Percentiles rank a stretch among this genome's conserved stretches.
Conservation (phyloP, 768 basidiomycete species). For the Rubroboletus pulcherrimus region DNA sequence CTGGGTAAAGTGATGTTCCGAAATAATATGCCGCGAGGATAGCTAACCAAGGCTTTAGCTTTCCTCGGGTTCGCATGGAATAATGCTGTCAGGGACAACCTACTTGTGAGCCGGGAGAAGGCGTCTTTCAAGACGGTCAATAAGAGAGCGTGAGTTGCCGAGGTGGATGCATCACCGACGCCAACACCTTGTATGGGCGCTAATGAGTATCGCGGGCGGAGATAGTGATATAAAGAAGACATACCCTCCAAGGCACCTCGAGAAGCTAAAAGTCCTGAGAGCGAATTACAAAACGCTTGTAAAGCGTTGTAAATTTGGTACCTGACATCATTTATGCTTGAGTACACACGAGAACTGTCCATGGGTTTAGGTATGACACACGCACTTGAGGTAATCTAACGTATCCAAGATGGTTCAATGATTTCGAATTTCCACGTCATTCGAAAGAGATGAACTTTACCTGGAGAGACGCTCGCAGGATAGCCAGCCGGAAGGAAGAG, state of each 20-base stretch:
- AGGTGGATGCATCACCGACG: slow-evolving; percentile 64
- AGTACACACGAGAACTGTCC: slow-evolving; percentile 5
- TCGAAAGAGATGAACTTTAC: slow-evolving; percentile 27
- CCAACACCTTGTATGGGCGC: slow-evolving; percentile 48
- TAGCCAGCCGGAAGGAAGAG: slow-evolving; percentile 63
- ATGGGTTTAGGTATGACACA: background rate
- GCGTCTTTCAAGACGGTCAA: slow-evolving; percentile 64
- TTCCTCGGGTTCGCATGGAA: background rate
- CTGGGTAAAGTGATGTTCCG: slow-evolving; percentile 62
- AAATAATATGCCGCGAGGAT: slow-evolving; percentile 59
- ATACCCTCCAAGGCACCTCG: slow-evolving; percentile 65
- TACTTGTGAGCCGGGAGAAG: slow-evolving; percentile 61
- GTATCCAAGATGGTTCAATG: background rate
- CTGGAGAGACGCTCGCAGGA: slow-evolving; percentile 57
- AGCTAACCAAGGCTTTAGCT: slow-evolving; percentile 36
- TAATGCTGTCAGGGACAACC: slow-evolving; percentile 15
- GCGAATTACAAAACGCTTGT: slow-evolving; percentile 68
- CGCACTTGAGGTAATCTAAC: slow-evolving; percentile 55
- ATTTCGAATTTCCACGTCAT: background rate
- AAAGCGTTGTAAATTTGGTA: slow-evolving; percentile 65
- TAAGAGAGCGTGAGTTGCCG: slow-evolving; percentile 61
- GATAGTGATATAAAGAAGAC: background rate
- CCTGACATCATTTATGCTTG: slow-evolving; percentile 31
- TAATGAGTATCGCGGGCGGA: background rate
- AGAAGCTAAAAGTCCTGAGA: slow-evolving; percentile 60